Conservation (phyloP, 2,329 filamentous ascomycete genomes). For the Alternaria novae-zelandiae region DNA sequence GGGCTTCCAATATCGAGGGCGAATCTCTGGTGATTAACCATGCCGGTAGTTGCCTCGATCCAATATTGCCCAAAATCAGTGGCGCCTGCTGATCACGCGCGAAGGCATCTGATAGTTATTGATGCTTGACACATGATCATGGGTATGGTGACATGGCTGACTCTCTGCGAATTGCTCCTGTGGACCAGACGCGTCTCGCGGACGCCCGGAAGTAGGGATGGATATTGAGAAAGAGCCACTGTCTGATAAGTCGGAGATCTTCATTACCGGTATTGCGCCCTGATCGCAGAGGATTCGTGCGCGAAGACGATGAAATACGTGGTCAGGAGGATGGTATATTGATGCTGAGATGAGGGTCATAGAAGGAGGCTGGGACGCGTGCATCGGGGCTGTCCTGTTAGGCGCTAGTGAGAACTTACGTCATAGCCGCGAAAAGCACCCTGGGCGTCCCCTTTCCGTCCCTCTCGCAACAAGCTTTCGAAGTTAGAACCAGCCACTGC, state of each 20-base stretch:
- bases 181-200: not conserved
- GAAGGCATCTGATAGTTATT: not conserved
- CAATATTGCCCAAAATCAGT: not conserved
- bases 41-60: not conserved
- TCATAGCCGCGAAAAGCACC: not conserved
- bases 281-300: not conserved
- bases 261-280: not conserved
- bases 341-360: not conserved
- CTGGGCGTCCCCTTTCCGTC: not conserved
- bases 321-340: not conserved
- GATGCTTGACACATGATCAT: not conserved
- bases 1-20: conserved; percentile 15
- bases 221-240: not conserved
- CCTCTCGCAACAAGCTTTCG: not conserved
- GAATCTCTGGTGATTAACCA: conserved; percentile 6
- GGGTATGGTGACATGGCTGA: not conserved
- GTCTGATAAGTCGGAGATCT: not conserved
- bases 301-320: not conserved
- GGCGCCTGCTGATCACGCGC: not conserved
- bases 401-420: not conserved
- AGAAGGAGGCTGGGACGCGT: not conserved
- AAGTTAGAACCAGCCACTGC: not conserved
- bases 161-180: not conserved
- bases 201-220: not conserved
- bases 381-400: not conserved